phyloP scores from a whole-genome alignment of 2,329 filamentous ascomycete species.

The Sporothrix brasiliensis region DNA sequence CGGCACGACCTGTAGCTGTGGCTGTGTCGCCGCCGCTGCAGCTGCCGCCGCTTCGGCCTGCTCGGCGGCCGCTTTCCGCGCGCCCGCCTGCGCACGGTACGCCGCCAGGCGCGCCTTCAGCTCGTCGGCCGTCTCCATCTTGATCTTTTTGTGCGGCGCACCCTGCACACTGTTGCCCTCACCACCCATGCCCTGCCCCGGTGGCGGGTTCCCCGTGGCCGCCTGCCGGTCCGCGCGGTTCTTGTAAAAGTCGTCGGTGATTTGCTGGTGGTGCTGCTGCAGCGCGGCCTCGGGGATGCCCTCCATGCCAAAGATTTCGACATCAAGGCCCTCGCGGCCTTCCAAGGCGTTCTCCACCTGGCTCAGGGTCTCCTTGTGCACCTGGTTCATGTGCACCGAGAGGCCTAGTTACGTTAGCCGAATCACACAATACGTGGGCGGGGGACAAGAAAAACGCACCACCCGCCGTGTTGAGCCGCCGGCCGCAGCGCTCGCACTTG shows the following conservation, averaged over 20 bases:
- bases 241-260: slow-evolving; percentile 83
- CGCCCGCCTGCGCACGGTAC: slow-evolving; percentile 69
- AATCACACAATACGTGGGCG: not conserved
- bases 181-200: slow-evolving; percentile 52
- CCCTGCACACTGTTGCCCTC: slow-evolving; percentile 49
- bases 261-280: slow-evolving; percentile 80
- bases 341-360: slow-evolving; percentile 90
- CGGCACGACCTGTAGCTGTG: slow-evolving; percentile 32
- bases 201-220: slow-evolving; percentile 79
- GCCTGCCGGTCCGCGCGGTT: slow-evolving; percentile 80
- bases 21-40: slow-evolving; percentile 45
- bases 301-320: slow-evolving; percentile 98
- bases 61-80: slow-evolving; percentile 57
- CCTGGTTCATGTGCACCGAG: slow-evolving; percentile 95
- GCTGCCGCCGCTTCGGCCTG: not conserved
- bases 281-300: slow-evolving; percentile 87
- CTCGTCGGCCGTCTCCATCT: slow-evolving; percentile 74
- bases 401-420: slow-evolving; percentile 63
- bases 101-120: slow-evolving; percentile 79
- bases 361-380: slow-evolving; percentile 89
- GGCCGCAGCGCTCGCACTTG: slow-evolving; percentile 89
- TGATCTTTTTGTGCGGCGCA: slow-evolving; percentile 65
- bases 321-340: slow-evolving; percentile 80
- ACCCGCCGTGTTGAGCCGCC: slow-evolving; percentile 90
- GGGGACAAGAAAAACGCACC: slow-evolving; percentile 58